Conservation (phyloP, 1,284 basidiomycete genomes). For the Chondrostereum purpureum region DNA sequence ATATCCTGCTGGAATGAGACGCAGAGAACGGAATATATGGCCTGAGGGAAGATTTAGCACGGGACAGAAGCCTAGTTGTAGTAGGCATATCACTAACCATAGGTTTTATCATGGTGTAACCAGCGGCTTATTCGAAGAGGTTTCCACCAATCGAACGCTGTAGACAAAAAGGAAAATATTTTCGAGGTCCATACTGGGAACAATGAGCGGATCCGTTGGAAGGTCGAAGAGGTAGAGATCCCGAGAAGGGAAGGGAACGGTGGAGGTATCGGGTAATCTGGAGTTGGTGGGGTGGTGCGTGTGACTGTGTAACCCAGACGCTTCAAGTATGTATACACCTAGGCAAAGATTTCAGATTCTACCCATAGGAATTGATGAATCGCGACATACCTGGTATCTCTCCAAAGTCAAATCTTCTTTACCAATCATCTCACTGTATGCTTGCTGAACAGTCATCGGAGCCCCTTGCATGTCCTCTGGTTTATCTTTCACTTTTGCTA, state of each 20-base stretch:
- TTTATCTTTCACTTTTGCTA: conserved; percentile 21
- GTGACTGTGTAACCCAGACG: conserved; percentile 88
- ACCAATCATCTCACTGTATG: conserved; percentile 79
- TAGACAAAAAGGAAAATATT: conserved; percentile 24
- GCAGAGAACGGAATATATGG: conserved; percentile 64
- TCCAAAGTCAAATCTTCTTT: conserved; percentile 74
- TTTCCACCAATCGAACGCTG: conserved; percentile 53
- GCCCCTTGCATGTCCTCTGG: conserved; percentile 31
- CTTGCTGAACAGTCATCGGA: conserved; percentile 89
- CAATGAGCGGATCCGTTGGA: conserved; percentile 8
- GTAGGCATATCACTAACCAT: conserved; percentile 32
- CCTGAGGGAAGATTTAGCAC: conserved; percentile 22
- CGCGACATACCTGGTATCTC: conserved; percentile 68
- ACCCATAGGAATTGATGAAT: conserved; percentile 8
- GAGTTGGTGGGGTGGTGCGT: conserved; percentile 56
- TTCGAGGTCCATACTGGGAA: conserved; percentile 20
- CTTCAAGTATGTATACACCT: conserved; percentile 92
- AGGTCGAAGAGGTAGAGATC: conserved; percentile 3
- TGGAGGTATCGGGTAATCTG: conserved; percentile 51
- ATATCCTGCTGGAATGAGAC: conserved; percentile 71
- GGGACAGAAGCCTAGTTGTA: conserved; percentile 1
- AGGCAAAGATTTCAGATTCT: neutral
- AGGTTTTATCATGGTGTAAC: conserved; percentile 39
- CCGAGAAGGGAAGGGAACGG: conserved; percentile 19
- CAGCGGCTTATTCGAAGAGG: conserved; percentile 41